These are phyloP conservation scores for Diaporthe longicolla DNA, from an alignment of 2,329 filamentous ascomycete species.

Conservation along the genomic window DNA sequence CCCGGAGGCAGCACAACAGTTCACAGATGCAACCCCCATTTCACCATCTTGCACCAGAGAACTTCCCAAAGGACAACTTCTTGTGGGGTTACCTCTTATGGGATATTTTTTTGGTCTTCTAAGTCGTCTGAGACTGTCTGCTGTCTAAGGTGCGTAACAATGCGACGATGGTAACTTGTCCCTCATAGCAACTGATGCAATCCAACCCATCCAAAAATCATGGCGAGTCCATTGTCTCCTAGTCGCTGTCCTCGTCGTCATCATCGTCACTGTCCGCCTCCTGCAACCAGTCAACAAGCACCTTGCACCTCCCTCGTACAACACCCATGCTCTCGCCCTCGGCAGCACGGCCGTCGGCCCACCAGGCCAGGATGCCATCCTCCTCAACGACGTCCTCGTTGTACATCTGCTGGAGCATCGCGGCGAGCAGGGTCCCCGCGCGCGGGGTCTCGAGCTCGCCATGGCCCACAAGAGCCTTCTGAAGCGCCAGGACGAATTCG, in stretches of 20 bases:
- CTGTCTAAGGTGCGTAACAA: not conserved
- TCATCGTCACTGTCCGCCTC: constrained; percentile 81
- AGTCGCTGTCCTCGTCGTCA: constrained; percentile 60
- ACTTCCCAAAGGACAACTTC: not conserved
- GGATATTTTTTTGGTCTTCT: not conserved
- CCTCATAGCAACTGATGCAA: not conserved
- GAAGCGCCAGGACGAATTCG: constrained; percentile 85
- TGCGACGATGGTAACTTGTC: not conserved
- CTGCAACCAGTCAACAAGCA: constrained; percentile 87
- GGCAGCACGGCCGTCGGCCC: constrained; percentile 78
- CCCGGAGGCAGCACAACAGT: not conserved
- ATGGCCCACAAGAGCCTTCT: constrained; percentile 80
- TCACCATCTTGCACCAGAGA: not conserved
- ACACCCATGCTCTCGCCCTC: constrained; percentile 77
- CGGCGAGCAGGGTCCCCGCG: constrained; percentile 77
- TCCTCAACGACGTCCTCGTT: constrained; percentile 88
- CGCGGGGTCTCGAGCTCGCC: constrained; percentile 64
- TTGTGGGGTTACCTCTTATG: not conserved
- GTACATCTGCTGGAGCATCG: constrained; percentile 87
- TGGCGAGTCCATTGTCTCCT: constrained; percentile 19
- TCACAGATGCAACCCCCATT: not conserved
- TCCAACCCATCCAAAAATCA: not conserved
- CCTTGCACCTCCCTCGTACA: constrained; percentile 80
- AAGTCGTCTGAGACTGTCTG: not conserved
- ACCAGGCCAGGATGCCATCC: constrained; percentile 91